Conservation (phyloP, 2,329 filamentous ascomycete genomes). For the Sporothrix schenckii region DNA sequence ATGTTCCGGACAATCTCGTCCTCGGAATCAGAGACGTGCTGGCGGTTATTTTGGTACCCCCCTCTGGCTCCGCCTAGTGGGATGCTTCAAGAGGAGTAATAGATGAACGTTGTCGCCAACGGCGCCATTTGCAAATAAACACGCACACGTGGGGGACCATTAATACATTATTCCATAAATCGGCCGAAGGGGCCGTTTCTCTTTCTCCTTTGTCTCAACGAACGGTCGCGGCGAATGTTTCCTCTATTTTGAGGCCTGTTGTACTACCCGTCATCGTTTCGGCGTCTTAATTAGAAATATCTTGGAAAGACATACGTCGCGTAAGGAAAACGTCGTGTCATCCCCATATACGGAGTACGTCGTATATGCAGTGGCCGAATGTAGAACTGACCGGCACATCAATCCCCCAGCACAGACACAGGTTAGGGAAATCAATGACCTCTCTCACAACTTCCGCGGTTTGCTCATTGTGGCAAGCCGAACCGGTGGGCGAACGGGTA, state of each 20-base stretch:
- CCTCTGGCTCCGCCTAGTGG: not conserved
- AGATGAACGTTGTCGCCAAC: slow-evolving; percentile 15
- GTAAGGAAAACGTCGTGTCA: too few species aligned
- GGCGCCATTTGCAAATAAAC: slow-evolving; percentile 26
- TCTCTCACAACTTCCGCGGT: not conserved
- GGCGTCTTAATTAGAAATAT: not conserved
- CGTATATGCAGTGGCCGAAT: slow-evolving; percentile 5
- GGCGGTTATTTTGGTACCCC: slow-evolving; percentile 15
- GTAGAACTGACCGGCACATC: not conserved
- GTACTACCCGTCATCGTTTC: not conserved
- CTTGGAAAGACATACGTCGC: not conserved
- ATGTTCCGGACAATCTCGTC: too few species aligned
- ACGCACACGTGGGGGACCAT: slow-evolving; percentile 24
- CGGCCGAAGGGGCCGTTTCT: too few species aligned
- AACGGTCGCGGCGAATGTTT: not conserved
- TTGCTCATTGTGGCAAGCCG: slow-evolving; percentile 5
- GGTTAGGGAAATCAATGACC: not conserved
- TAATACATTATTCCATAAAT: too few species aligned
- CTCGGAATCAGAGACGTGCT: not conserved
- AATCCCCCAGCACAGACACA: not conserved
- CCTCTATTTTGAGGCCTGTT: not conserved
- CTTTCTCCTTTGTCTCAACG: slow-evolving; percentile 13
- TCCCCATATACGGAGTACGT: too few species aligned
- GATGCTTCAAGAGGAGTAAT: not conserved
- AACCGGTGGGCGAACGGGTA: not conserved